Conservation (phyloP, 2,329 filamentous ascomycete genomes). For the Neonectria punicea region DNA sequence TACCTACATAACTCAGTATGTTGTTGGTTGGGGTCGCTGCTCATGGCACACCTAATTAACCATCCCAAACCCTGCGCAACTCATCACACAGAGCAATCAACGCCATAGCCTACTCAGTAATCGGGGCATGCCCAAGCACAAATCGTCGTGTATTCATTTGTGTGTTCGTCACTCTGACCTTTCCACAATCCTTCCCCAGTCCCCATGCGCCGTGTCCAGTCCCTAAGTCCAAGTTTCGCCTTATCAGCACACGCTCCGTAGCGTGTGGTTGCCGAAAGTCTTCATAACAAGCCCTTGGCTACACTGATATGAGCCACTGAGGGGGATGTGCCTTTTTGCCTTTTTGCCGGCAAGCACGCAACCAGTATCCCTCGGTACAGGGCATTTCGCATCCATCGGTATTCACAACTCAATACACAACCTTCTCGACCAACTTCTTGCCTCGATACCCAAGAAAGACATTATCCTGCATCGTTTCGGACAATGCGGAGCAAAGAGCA, state of each 20-base stretch:
- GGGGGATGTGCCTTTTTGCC: background rate
- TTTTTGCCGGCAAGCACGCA: background rate
- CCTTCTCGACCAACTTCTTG: background rate
- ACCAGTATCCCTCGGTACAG: background rate
- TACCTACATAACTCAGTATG: background rate
- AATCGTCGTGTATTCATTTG: constrained; percentile 1
- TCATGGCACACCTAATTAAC: background rate
- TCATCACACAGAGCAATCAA: background rate
- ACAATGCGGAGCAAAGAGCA: background rate
- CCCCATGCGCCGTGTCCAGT: background rate
- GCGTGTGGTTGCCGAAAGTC: background rate
- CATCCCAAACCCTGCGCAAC: background rate
- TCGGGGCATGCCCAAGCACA: background rate
- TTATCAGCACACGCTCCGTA: background rate
- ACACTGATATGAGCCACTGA: background rate
- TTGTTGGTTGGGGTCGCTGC: background rate
- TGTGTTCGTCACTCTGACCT: background rate
- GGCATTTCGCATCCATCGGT: background rate
- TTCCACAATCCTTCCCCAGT: background rate
- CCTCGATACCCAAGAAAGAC: background rate
- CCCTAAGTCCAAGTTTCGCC: background rate
- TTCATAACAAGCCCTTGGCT: background rate
- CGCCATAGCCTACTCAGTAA: background rate
- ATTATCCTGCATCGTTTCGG: background rate
- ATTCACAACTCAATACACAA: background rate